Evolutionary conservation across 331 rosid genomes (phyloP).

Genomic region (Spiraea crenata): DNA sequence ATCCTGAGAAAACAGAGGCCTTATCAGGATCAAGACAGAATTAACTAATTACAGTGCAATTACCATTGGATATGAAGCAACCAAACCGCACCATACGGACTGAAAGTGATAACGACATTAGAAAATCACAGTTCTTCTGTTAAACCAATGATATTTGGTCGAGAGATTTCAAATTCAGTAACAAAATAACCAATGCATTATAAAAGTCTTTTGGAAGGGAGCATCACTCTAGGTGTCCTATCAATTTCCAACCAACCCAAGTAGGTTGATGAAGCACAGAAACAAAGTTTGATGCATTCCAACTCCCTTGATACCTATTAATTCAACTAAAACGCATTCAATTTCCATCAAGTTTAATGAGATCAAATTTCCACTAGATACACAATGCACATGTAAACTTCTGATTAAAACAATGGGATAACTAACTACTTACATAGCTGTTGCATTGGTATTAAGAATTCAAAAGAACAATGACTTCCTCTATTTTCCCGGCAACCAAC

Average conservation of each 20-base stretch:
- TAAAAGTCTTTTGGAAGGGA: background rate
- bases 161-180: constrained; percentile 6
- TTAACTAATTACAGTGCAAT: background rate
- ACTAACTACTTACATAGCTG: too few relatives aligned
- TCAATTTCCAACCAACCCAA: background rate
- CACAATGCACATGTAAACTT: background rate
- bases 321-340: background rate
- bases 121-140: background rate
- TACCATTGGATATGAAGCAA: background rate
- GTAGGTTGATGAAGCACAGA: background rate
- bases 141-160: background rate
- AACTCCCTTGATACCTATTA: background rate
- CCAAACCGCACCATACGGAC: background rate
- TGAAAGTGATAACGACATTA: background rate
- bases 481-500: constrained; percentile 17
- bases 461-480: background rate
- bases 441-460: too few relatives aligned
- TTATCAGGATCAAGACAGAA: constrained; percentile 27
- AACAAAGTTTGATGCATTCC: background rate
- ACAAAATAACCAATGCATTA: background rate
- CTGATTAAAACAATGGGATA: too few relatives aligned
- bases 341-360: background rate
- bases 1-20: constrained; percentile 43
- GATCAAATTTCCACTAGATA: constrained; percentile 1
- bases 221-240: background rate